Base-by-base conservation (phyloP, 345 rosid species). In the Citrus mangshanensis region DNA sequence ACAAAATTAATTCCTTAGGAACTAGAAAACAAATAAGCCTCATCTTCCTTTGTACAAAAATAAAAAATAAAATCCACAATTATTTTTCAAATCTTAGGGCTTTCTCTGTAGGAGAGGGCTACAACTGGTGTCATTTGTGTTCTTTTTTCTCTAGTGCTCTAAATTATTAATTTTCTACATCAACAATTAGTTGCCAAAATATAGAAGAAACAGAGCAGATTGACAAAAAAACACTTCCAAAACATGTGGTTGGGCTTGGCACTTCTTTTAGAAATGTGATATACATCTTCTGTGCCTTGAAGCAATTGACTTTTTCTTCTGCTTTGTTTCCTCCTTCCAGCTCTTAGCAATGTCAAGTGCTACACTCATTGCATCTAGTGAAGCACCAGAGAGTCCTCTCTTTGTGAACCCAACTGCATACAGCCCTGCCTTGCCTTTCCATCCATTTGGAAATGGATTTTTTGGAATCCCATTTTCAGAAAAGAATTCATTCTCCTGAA, bases 401-500 rank as follows among this genome's bases (percentile, higher is more conserved):
- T 85, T 91, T 18, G 98, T 91, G 85, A 95, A 95, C 76, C 98
- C 98, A 40, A 90, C 98, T 34, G 98, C 98, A 79, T 95, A 95
- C 56, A 95, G 84, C 68, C 98, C 98, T 0, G 87, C 83, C 34
- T 81, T 86, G 27, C 98, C 98, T 86, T 95, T 95, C 98, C 98
- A 95, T 7, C 94, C 95, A 81, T 91, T 83, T 42, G 98, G 97
- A 67, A 91, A 93, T 62, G 91, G 93, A 42, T 88, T 85, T 58
- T 87, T 93, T 13, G 92, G 98, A 67, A 89, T 80, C 51, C 98
- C 98, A 46, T 89, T 90, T 66, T 87, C 84, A 18, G 95, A 86
- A 77, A 95, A 93, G 68, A 95, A 87, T 21, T 95, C 98, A 65
- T 84, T 87, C 64, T 95, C 98, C 97, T 91, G 87, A 22, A 24